Evolutionary conservation across 768 basidiomycete genomes (phyloP).

Genomic region (Boletus rubropictus): DNA sequence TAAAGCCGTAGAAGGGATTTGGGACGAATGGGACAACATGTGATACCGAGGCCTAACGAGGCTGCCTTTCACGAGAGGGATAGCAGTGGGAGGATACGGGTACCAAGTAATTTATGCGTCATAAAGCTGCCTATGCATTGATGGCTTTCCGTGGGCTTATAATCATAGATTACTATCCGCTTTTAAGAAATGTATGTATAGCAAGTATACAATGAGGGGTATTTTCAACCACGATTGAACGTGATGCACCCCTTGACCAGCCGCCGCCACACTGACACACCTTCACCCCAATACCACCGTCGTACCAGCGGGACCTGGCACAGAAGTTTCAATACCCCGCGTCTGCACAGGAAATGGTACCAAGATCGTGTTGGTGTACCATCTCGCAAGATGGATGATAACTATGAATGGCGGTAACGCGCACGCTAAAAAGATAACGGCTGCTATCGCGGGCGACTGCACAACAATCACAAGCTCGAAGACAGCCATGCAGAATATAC

Average conservation of each 20-base stretch:
- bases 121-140: constrained; percentile 3
- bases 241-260: not conserved
- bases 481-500: constrained; percentile 19
- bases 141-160: not conserved
- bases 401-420: constrained; percentile 16
- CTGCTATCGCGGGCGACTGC: constrained; percentile 17
- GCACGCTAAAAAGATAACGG: constrained; percentile 19
- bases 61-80: not conserved
- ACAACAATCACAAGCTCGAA: constrained; percentile 16
- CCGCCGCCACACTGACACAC: not conserved
- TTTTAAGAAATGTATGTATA: constrained; percentile 12
- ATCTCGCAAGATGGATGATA: constrained; percentile 4
- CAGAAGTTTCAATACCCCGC: not conserved
- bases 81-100: not conserved
- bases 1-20: constrained; percentile 29
- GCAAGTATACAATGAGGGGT: constrained; percentile 1
- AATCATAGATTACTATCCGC: not conserved
- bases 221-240: not conserved
- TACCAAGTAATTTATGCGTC: constrained; percentile 13
- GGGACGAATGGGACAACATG: constrained; percentile 81
- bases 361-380: constrained; percentile 4
- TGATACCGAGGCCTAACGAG: constrained; percentile 13
- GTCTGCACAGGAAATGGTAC: constrained; percentile 7
- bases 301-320: not conserved
- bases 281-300: not conserved